Evolutionary conservation across 2,329 filamentous ascomycete genomes (phyloP), one percentile per base, ranked within the genome.

Genomic region (Thelonectria blattea): DNA sequence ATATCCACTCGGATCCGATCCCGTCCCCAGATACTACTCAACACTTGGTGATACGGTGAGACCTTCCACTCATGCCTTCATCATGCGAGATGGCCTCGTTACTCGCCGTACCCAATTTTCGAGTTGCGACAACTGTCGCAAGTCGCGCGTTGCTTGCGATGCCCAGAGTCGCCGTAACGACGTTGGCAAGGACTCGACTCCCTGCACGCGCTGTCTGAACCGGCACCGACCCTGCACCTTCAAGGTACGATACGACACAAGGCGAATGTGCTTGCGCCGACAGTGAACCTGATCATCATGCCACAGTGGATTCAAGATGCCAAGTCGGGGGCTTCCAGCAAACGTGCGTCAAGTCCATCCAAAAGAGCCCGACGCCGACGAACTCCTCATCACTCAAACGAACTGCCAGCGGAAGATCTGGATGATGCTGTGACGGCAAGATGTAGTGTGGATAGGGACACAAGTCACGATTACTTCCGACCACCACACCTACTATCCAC

Each of bases 131-230:
- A 69, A 69, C 20, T 75, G 73, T 51, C 73, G 72, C 30, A 60
- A 69, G 52, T 72, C 69, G 6, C 70, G 73, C 18, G 71, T 75
- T 18, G 71, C 70, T 8, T 74, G 73, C 51, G 72, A 75, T 49
- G 70, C 70, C 1, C 58, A 63, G 34, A 66, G 53, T 46, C 64
- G 63, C 20, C 34, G 52, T 14, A 55, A 52, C 17, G 86, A 88
- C 8, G 86, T 82, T 1, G 88, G 87, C 10, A 82, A 87, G 65
- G 85, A 89, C 43, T 89, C 84, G 14, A 83, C 87, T 67, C 88
- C 85, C 65, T 92, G 89, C 2, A 91, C 89, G 0, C 91, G 82
- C 65, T 91, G 73, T 50, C 52, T 62, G 45, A 71, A 71, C 48
- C 66, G 71, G 9, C 49, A 63, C 24, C 64, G 63, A 20, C 30